These are phyloP conservation scores for Aspergillus aculeatinus DNA, from an alignment of 2,329 filamentous ascomycete species.

Conservation along the genomic window DNA sequence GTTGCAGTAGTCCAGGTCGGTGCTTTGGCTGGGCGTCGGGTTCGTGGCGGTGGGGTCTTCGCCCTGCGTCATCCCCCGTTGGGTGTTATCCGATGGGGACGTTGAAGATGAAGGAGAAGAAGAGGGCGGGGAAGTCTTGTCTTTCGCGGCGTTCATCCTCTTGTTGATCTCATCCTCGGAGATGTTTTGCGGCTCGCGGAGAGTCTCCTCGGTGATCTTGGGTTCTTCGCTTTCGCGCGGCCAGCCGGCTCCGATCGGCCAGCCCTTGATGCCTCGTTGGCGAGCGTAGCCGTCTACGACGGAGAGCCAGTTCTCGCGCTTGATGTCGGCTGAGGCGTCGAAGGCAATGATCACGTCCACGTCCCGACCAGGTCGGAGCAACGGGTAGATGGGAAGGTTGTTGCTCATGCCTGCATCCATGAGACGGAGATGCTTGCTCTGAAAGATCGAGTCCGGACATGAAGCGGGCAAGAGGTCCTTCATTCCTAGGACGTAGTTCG, in stretches of 20 bases:
- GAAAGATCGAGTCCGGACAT: conserved; percentile 74
- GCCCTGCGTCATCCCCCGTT: neutral
- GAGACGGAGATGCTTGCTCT: conserved; percentile 69
- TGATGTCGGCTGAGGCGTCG: conserved; percentile 90
- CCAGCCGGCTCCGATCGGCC: conserved; percentile 95
- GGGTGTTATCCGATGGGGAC: neutral
- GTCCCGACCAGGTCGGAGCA: conserved; percentile 81
- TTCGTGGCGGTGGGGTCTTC: conserved; percentile 24
- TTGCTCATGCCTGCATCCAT: conserved; percentile 99
- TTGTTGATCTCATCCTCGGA: conserved; percentile 60
- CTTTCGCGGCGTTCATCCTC: conserved; percentile 62
- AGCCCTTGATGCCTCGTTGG: conserved; percentile 87
- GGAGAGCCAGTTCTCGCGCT: conserved; percentile 91
- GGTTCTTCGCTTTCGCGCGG: conserved; percentile 62
- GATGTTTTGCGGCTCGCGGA: conserved; percentile 66
- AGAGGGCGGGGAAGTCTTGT: conserved; percentile 24
- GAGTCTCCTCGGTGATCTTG: conserved; percentile 61
- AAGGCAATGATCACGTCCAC: conserved; percentile 91
- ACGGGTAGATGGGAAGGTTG: conserved; percentile 92
- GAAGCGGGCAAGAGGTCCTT: conserved; percentile 70
- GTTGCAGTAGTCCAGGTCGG: conserved; percentile 84
- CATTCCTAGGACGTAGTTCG: conserved; percentile 86
- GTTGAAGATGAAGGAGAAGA: neutral
- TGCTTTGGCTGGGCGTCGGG: conserved; percentile 45
- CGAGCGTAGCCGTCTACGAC: conserved; percentile 90